Evolutionary conservation across 1,284 basidiomycete genomes (phyloP).

Genomic region (Pisolithus thermaeus): DNA sequence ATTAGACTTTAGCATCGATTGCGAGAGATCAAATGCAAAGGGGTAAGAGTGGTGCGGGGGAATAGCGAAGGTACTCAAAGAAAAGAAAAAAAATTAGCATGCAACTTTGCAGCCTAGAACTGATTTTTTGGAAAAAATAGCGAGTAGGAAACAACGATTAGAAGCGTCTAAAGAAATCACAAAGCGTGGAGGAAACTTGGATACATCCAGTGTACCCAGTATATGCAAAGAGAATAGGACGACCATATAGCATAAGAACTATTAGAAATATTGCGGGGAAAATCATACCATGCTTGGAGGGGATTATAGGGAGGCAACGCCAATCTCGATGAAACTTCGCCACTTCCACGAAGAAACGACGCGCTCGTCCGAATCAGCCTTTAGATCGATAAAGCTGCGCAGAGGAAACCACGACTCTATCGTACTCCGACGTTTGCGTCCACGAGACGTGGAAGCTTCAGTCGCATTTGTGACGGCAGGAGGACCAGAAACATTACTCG

Average conservation of each 20-base stretch:
- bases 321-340: conserved; percentile 59
- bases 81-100: too few species aligned
- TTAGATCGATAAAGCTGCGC: conserved; percentile 59
- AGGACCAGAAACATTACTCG: neutral
- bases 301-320: conserved; percentile 16
- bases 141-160: too few species aligned
- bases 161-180: too few species aligned
- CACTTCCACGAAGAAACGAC: conserved; percentile 38
- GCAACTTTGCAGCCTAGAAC: too few species aligned
- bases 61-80: too few species aligned
- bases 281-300: neutral
- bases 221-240: conserved; percentile 10
- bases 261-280: conserved; percentile 6
- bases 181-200: neutral
- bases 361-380: conserved; percentile 39
- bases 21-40: too few species aligned
- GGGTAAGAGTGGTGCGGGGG: too few species aligned
- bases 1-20: too few species aligned
- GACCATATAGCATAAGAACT: conserved; percentile 13
- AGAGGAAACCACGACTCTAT: conserved; percentile 43
- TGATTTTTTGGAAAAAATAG: too few species aligned
- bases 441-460: conserved; percentile 3
- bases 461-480: neutral
- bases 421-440: conserved; percentile 32
- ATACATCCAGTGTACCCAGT: conserved; percentile 7